Evolutionary conservation across 371 early-diverging fungal genomes (phyloP).

Genomic region (Rhizopus sp.): DNA sequence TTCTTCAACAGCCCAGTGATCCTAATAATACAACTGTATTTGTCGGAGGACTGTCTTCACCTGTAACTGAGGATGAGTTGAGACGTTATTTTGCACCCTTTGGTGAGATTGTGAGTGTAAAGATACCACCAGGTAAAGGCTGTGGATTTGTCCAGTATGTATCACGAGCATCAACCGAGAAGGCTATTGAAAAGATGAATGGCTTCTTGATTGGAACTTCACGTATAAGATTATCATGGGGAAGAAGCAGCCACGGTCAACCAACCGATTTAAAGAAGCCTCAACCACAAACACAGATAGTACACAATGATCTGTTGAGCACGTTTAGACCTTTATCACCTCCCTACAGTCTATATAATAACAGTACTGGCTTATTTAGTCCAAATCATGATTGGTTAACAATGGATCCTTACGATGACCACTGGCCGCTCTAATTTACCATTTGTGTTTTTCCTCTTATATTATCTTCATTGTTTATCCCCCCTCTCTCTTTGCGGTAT

Average conservation of each 20-base stretch:
- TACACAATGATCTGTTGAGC: background rate
- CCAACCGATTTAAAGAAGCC: background rate
- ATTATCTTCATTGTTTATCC: no score
- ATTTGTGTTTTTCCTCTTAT: no score
- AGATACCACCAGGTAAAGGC: slow-evolving; percentile 91
- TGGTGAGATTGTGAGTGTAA: slow-evolving; percentile 89
- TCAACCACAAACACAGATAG: background rate
- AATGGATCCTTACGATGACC: background rate
- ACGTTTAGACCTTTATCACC: background rate
- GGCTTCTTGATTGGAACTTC: slow-evolving; percentile 82
- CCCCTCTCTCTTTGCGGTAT: no score
- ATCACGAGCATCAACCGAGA: slow-evolving; percentile 80
- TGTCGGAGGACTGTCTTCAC: slow-evolving; percentile 85
- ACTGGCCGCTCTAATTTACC: background rate
- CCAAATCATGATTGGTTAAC: background rate
- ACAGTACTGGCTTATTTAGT: background rate
- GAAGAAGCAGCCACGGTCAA: slow-evolving; percentile 41
- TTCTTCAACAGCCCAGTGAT: slow-evolving; percentile 61
- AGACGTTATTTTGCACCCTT: slow-evolving; percentile 75
- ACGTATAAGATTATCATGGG: slow-evolving; percentile 89
- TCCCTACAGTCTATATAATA: background rate
- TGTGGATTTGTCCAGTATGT: slow-evolving; percentile 95
- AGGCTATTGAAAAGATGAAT: slow-evolving; percentile 87
- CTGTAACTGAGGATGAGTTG: slow-evolving; percentile 84
- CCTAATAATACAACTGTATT: slow-evolving; percentile 95